Evolutionary conservation across 345 rosid species (phyloP).

Genomic region (Sapria himalayana): DNA sequence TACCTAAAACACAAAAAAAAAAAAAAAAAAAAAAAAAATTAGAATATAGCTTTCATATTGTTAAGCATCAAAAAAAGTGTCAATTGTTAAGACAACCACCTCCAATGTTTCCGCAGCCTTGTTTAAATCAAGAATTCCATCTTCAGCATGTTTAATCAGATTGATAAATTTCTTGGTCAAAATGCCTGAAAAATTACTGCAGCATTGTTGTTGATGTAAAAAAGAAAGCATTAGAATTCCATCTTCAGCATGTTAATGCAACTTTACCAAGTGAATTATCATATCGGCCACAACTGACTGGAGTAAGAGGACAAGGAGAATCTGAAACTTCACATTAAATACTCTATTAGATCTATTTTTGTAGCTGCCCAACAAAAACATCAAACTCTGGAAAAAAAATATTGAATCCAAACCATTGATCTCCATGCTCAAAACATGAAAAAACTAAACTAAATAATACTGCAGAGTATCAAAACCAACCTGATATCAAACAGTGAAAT

Average conservation of each 20-base stretch:
- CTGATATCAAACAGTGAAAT: no score
- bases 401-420: no score
- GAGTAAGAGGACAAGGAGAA: conserved; percentile 49
- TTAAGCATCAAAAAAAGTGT: not conserved
- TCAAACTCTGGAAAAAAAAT: no score
- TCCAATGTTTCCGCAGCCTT: conserved; percentile 81
- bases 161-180: conserved; percentile 77
- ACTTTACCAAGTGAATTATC: conserved; percentile 80
- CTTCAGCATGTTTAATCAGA: conserved; percentile 64
- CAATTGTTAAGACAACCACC: conserved; percentile 18
- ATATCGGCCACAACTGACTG: conserved; percentile 80
- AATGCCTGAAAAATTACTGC: conserved; percentile 33
- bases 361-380: no score
- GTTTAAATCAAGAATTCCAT: conserved; percentile 78
- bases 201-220: conserved; percentile 7
- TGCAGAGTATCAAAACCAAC: no score
- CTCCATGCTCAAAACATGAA: no score
- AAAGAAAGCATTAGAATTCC: conserved; percentile 3
- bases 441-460: no score
- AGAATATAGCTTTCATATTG: no score
- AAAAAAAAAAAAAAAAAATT: no score
- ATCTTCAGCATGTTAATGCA: not conserved
- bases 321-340: conserved; percentile 29
- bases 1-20: conserved; percentile 22
- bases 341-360: conserved; percentile 10